Base-by-base conservation (phyloP, 225 moss, liverwort and hornwort species). In the Polytrichum commune region DNA sequence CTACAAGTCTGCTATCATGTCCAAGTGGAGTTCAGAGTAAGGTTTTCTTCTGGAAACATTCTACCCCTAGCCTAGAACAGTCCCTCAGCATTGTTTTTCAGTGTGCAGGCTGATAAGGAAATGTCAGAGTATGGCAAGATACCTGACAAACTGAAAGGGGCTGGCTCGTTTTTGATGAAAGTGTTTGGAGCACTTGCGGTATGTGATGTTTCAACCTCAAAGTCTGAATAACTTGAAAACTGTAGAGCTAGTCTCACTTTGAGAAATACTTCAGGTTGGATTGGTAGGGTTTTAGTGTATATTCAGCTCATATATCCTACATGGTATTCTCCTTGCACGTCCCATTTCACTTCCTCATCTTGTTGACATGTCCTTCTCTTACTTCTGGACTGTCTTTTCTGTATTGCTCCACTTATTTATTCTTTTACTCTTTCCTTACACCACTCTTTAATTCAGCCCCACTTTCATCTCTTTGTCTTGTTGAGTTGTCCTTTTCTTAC, bases 121-220 rank as follows among this genome's bases (percentile, higher is more conserved):
- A 93, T 96, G 88, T 86, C 89, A 67, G 85, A 69, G 61, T 82
- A 86, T 78, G 95, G 95, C 27, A 93, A 93, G 81, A 84, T 93
- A 60, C 95, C 93, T 64, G 95, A 96, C 84, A 96, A 91, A 80
- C 71, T 96, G 19, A 93, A 96, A 77, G 93, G 93, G 67, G 95
- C 95, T 55, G 95, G 95, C 30, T 96, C 95, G 22, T 96, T 96
- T 77, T 76, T 93, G 29, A 96, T 96, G 95, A 96, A 96, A 83
- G 95, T 96, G 33, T 96, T 96, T 72, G 93, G 91, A 73, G 95
- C 93, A 64, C 89, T 96, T 81, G 95, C 95, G 85, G 93, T 93
- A 76, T 56, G 82, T 54, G 73, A 60, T 73, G 27, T 8, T 16
- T 46, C 10, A 46, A 46, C 46, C 16, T 46, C 16, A 4, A 46